These are phyloP conservation scores for Sherardia arvensis DNA, from an alignment of 257 asterid genomes.

Conservation along the genomic window DNA sequence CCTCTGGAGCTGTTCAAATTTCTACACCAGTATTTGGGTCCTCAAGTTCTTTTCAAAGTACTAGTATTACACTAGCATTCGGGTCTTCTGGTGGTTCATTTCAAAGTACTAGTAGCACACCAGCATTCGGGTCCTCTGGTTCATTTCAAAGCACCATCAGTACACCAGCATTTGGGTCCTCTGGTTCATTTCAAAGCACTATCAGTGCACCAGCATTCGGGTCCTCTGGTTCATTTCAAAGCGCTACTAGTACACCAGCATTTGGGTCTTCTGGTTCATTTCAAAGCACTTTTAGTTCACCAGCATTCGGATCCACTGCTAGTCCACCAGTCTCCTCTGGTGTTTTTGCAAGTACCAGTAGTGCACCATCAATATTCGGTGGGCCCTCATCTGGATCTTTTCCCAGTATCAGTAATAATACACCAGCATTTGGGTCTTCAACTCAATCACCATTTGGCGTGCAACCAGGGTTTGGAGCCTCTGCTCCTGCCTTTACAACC, in stretches of 20 bases:
- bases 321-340: no score
- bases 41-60: neutral
- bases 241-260: neutral
- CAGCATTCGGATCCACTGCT: neutral
- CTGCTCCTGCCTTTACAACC: conserved; percentile 13
- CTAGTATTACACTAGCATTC: neutral
- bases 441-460: conserved; percentile 16
- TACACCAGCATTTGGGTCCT: neutral
- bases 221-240: neutral
- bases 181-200: neutral
- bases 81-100: neutral
- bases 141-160: neutral
- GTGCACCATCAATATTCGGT: no score
- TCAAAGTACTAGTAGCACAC: no score
- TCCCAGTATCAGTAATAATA: no score
- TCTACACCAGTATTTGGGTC: neutral
- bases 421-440: conserved; percentile 30
- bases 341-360: no score
- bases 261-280: neutral
- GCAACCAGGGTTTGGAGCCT: conserved; percentile 23
- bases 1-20: neutral
- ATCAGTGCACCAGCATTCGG: neutral
- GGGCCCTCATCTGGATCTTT: no score
- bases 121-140: no score
- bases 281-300: neutral